phyloP scores from a whole-genome alignment of 495 filamentous ascomycete species.

The Astrothelium subdiscretum region DNA sequence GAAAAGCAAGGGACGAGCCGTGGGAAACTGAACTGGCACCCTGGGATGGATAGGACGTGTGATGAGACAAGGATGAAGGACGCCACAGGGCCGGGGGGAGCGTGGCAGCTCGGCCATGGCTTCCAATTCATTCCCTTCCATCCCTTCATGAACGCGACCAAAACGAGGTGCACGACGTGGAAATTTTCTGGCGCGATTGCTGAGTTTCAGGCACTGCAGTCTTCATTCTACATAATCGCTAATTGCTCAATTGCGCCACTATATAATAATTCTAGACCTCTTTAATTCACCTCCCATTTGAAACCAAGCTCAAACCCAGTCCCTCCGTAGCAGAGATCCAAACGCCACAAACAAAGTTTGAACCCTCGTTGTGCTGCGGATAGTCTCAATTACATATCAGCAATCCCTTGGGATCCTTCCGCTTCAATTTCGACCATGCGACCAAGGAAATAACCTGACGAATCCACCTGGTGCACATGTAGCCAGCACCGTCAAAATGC shows the following conservation, averaged over 20 bases:
- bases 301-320: not conserved
- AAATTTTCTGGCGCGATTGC: not conserved
- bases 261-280: not conserved
- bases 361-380: not conserved
- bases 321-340: not conserved
- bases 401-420: not conserved
- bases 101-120: not conserved
- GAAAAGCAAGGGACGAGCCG: too few species aligned
- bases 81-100: not conserved
- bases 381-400: not conserved
- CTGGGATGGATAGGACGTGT: not conserved
- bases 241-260: not conserved
- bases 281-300: not conserved
- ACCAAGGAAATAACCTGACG: not conserved
- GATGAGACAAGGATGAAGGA: not conserved
- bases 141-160: too few species aligned
- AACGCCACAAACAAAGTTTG: not conserved
- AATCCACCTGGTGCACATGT: not conserved
- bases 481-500: constrained; percentile 42
- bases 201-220: not conserved
- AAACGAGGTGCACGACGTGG: not conserved
- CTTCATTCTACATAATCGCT: not conserved
- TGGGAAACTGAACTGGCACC: too few species aligned
- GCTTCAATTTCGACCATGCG: not conserved
- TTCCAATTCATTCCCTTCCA: not conserved